Percentiles rank a stretch among this genome's conserved stretches.
These are phyloP conservation scores for Exophiala xenobiotica DNA, from an alignment of 2,329 filamentous ascomycete species.

Conservation along the genomic window DNA sequence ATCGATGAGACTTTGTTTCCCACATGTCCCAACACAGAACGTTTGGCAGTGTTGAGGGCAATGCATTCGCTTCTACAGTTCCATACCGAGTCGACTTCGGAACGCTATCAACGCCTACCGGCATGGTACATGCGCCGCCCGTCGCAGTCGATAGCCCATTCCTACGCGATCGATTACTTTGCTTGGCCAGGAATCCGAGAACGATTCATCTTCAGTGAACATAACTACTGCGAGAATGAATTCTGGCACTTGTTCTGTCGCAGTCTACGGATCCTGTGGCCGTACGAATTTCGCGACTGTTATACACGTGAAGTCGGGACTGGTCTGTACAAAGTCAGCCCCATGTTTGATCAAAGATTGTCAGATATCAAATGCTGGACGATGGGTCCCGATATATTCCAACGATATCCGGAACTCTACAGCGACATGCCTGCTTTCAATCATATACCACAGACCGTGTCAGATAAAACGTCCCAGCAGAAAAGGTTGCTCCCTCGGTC, in stretches of 20 bases:
- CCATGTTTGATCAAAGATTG: slow-evolving; percentile 27
- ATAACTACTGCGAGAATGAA: slow-evolving; percentile 29
- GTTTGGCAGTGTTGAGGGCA: slow-evolving; percentile 26
- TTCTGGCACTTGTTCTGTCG: slow-evolving; percentile 27
- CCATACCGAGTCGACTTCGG: slow-evolving; percentile 22
- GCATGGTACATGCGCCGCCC: slow-evolving; percentile 28
- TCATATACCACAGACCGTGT: slow-evolving; percentile 15
- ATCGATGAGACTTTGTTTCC: slow-evolving; percentile 28
- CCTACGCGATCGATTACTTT: slow-evolving; percentile 30
- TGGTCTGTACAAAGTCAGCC: slow-evolving; percentile 27
- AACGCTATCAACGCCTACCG: slow-evolving; percentile 24
- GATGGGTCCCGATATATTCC: slow-evolving; percentile 27
- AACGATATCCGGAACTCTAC: slow-evolving; percentile 27
- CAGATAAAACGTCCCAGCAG: not conserved
- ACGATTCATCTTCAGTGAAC: slow-evolving; percentile 29
- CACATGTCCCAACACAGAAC: slow-evolving; percentile 22
- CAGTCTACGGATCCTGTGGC: slow-evolving; percentile 25
- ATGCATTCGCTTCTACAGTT: slow-evolving; percentile 29
- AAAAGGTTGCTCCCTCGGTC: not conserved
- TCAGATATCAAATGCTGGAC: slow-evolving; percentile 28
- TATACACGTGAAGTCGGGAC: slow-evolving; percentile 27
- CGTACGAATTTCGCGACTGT: slow-evolving; percentile 30
- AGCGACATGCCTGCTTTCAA: slow-evolving; percentile 28
- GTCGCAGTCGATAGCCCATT: slow-evolving; percentile 27
- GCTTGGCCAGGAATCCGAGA: slow-evolving; percentile 30